Evolutionary conservation across 1,284 basidiomycete species (phyloP).

Genomic region (Tausonia pullulans): DNA sequence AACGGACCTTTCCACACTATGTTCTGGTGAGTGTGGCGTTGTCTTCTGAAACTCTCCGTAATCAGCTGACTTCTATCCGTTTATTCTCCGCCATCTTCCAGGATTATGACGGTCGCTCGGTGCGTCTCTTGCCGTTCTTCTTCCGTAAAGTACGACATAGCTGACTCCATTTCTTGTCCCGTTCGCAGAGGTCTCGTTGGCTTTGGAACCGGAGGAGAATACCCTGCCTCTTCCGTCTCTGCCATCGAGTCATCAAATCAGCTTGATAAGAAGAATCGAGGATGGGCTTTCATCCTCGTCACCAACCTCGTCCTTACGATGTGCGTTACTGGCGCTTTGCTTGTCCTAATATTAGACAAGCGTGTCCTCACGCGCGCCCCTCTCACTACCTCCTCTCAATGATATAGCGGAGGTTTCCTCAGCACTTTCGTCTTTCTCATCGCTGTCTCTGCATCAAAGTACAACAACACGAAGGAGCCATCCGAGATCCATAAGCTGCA

Average conservation of each 20-base stretch:
- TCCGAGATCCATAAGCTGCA: slow-evolving; percentile 38
- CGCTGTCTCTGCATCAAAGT: slow-evolving; percentile 56
- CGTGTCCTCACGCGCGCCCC: too few relatives aligned
- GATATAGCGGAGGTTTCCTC: slow-evolving; percentile 53
- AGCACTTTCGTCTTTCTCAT: slow-evolving; percentile 57
- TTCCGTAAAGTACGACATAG: too few relatives aligned
- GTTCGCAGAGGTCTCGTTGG: slow-evolving; percentile 57
- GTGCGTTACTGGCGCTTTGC: not conserved
- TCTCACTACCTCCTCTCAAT: too few relatives aligned
- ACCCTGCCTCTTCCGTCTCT: slow-evolving; percentile 52
- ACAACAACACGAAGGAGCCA: slow-evolving; percentile 28
- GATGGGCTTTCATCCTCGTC: slow-evolving; percentile 59
- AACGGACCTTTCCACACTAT: slow-evolving; percentile 38
- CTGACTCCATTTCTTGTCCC: too few relatives aligned
- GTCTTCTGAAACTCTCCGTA: too few relatives aligned
- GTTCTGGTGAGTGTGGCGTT: slow-evolving; percentile 54
- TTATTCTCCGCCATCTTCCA: not conserved
- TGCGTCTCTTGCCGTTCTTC: too few relatives aligned
- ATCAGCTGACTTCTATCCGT: too few relatives aligned
- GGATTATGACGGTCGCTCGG: slow-evolving; percentile 48
- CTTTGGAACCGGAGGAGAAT: slow-evolving; percentile 43
- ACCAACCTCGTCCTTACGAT: slow-evolving; percentile 48
- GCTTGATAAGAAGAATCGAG: slow-evolving; percentile 45
- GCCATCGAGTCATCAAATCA: slow-evolving; percentile 60
- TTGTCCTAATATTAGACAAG: not conserved